Conservation (phyloP, 73 alveolate genomes). For the Halteria grandinella region DNA sequence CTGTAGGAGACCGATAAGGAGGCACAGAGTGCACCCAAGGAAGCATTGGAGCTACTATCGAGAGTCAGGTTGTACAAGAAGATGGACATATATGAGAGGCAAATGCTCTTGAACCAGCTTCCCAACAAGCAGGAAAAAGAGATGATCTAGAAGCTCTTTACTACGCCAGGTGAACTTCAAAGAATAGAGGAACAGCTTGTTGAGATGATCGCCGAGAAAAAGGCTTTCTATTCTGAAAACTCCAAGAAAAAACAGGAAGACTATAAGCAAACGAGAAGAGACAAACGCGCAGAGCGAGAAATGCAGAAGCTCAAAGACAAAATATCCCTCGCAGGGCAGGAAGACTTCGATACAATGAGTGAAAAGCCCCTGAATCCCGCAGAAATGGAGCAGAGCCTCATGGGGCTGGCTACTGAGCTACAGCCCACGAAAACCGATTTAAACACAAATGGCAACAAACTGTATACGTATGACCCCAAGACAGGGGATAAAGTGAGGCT, state of each 20-base stretch:
- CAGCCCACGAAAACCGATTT: conserved; percentile 25
- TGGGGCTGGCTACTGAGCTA: neutral
- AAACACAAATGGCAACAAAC: neutral
- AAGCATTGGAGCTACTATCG: too few relatives aligned
- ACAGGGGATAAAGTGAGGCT: conserved; percentile 17
- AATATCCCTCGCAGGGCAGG: neutral
- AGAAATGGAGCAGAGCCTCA: conserved; percentile 28
- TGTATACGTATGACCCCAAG: conserved; percentile 1
- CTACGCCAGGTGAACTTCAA: neutral
- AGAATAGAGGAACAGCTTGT: neutral
- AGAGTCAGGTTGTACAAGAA: too few relatives aligned
- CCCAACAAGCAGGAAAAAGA: too few relatives aligned
- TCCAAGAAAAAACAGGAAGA: neutral
- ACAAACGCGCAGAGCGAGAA: neutral
- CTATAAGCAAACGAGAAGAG: neutral
- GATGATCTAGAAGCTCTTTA: too few relatives aligned
- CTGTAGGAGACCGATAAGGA: too few relatives aligned
- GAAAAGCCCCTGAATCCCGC: neutral
- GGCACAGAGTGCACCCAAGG: too few relatives aligned
- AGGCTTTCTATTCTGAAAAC: too few relatives aligned
- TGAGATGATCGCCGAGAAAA: neutral
- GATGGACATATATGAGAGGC: too few relatives aligned
- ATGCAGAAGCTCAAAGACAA: conserved; percentile 10
- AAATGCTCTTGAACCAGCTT: too few relatives aligned
- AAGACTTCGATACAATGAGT: neutral